phyloP scores from a whole-genome alignment of 2,329 filamentous ascomycete genomes.

The Colletotrichum sublineola region DNA sequence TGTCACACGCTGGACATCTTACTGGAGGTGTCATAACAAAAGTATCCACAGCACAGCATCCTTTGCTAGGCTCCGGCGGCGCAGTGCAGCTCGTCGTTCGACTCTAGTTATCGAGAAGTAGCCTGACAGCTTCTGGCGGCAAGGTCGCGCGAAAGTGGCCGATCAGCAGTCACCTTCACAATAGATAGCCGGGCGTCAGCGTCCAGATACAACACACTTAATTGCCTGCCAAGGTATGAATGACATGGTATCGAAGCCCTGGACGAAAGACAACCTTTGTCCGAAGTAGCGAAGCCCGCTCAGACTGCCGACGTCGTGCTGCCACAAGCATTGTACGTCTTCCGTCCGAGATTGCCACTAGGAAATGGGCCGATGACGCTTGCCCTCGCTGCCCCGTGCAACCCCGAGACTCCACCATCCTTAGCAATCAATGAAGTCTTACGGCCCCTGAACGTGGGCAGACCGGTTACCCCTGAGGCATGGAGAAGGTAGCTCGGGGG shows the following conservation, averaged over 20 bases:
- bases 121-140: constrained; percentile 14
- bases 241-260: constrained; percentile 12
- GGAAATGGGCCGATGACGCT: constrained; percentile 41
- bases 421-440: constrained; percentile 36
- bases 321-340: constrained; percentile 14
- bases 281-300: constrained; percentile 11
- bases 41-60: constrained; percentile 20
- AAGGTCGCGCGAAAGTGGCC: constrained; percentile 25
- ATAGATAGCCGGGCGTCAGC: not conserved
- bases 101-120: not conserved
- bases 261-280: constrained; percentile 9
- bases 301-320: constrained; percentile 28
- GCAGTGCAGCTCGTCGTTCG: constrained; percentile 6
- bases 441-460: constrained; percentile 25
- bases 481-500: constrained; percentile 6
- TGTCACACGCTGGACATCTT: constrained; percentile 5
- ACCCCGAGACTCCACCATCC: constrained; percentile 34
- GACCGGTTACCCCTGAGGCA: constrained; percentile 13
- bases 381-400: constrained; percentile 37
- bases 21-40: constrained; percentile 10
- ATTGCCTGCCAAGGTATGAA: constrained; percentile 14
- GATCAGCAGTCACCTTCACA: not conserved
- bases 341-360: constrained; percentile 36
- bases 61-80: not conserved
- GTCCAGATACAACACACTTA: not conserved